Evolutionary conservation across 345 rosid species (phyloP).

Genomic region (Nasturtium officinale): DNA sequence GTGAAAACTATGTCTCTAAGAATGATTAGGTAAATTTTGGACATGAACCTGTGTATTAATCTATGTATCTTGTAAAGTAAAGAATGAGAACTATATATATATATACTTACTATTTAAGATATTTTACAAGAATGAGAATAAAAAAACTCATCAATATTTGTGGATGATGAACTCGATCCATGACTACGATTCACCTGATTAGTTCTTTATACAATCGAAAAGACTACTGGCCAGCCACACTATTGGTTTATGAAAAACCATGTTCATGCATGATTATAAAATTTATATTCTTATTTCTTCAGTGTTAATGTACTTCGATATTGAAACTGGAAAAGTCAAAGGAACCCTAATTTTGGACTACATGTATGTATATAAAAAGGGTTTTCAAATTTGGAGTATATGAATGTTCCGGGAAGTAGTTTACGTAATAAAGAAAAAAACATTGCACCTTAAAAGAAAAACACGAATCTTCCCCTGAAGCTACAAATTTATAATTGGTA

Average conservation of each 20-base stretch:
- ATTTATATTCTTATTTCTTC: background rate
- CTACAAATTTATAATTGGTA: slow-evolving; percentile 9
- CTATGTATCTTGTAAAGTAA: background rate
- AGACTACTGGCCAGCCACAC: background rate
- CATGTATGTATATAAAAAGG: background rate
- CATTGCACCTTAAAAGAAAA: slow-evolving; percentile 22
- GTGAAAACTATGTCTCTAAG: no score
- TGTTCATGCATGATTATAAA: slow-evolving; percentile 14
- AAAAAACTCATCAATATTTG: background rate
- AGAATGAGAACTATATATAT: background rate
- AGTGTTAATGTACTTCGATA: background rate
- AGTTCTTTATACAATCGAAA: background rate
- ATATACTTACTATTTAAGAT: background rate
- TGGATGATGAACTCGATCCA: background rate
- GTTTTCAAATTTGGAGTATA: background rate
- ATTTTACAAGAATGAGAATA: background rate
- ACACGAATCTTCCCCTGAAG: slow-evolving; percentile 6
- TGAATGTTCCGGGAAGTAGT: slow-evolving; percentile 11
- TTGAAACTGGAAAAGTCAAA: slow-evolving; percentile 24
- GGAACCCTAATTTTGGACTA: slow-evolving; percentile 5
- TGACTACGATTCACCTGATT: background rate
- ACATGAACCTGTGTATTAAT: no score
- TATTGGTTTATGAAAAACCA: background rate
- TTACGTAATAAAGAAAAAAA: slow-evolving; percentile 9
- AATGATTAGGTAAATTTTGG: background rate